A percentile compares a stretch with the other conserved stretches of the same genome.
These are phyloP conservation scores for Trifolium dubium DNA, from an alignment of 306 rosid species.

Conservation along the genomic window DNA sequence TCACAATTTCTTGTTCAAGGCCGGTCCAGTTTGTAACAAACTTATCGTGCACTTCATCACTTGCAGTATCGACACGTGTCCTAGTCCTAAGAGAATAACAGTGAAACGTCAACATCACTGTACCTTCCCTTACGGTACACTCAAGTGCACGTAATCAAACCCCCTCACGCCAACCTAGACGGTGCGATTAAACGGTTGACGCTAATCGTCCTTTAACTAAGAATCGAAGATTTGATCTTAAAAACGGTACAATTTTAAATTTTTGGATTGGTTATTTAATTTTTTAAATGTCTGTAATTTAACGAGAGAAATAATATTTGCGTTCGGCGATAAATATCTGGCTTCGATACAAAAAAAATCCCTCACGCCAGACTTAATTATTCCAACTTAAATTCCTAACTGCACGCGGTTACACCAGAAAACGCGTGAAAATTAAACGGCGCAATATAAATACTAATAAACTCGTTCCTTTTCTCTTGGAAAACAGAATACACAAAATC, in stretches of 20 bases:
- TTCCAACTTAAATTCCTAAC: not conserved
- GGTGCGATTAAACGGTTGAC: too few relatives aligned
- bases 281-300: too few relatives aligned
- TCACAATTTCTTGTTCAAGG: not conserved
- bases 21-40: not conserved
- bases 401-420: slow-evolving; percentile 4
- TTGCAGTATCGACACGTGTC: slow-evolving; percentile 22
- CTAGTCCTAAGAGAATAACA: not conserved
- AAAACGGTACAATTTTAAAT: too few relatives aligned
- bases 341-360: too few relatives aligned
- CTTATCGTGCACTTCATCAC: slow-evolving; percentile 16
- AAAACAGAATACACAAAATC: not conserved
- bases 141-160: slow-evolving; percentile 4
- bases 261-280: too few relatives aligned
- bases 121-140: slow-evolving; percentile 21
- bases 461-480: not conserved
- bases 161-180: not conserved
- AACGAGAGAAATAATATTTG: too few relatives aligned
- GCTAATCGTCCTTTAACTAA: too few relatives aligned
- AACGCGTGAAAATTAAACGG: slow-evolving; percentile 5
- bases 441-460: slow-evolving; percentile 11
- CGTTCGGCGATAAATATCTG: too few relatives aligned
- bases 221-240: too few relatives aligned
- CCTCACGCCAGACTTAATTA: not conserved
- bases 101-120: not conserved